Conservation (phyloP, 163 green algal species). For the Scenedesmus sp. region DNA sequence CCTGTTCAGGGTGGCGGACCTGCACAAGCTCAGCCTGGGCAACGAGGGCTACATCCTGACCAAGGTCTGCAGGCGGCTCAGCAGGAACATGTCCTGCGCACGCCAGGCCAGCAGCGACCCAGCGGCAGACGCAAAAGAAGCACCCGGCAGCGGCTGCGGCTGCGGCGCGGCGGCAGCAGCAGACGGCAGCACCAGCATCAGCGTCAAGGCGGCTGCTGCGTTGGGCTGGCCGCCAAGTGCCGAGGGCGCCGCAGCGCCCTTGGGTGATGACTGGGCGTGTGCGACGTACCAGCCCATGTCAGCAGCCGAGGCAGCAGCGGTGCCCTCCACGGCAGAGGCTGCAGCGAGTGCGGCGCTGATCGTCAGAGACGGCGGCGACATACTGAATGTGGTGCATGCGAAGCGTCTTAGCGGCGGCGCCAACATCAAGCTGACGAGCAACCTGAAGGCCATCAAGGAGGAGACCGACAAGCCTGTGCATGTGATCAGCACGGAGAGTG, state of each 20-base stretch:
- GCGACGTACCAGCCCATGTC: slow-evolving; percentile 36
- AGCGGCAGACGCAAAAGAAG: slow-evolving; percentile 12
- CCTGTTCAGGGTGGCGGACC: slow-evolving; percentile 50
- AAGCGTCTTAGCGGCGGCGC: slow-evolving; percentile 44
- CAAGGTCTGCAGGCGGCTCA: slow-evolving; percentile 35
- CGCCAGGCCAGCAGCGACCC: slow-evolving; percentile 16
- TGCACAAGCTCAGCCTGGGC: slow-evolving; percentile 44
- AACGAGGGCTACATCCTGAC: slow-evolving; percentile 46
- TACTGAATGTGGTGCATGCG: slow-evolving; percentile 4
- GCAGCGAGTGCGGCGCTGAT: slow-evolving; percentile 24
- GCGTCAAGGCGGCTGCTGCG: neutral
- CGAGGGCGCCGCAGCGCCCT: neutral
- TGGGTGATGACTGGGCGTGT: slow-evolving; percentile 22
- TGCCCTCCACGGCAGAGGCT: slow-evolving; percentile 24
- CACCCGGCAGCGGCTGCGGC: slow-evolving; percentile 29
- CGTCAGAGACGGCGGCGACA: neutral
- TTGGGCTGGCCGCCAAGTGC: neutral
- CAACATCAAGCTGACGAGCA: slow-evolving; percentile 49
- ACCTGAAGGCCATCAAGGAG: slow-evolving; percentile 29
- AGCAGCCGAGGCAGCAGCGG: slow-evolving; percentile 1
- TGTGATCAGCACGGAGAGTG: slow-evolving; percentile 39
- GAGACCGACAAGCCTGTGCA: slow-evolving; percentile 47
- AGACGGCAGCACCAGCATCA: neutral
- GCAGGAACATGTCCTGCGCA: slow-evolving; percentile 10
- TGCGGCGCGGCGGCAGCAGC: neutral